Evolutionary conservation across 2,329 filamentous ascomycete species (phyloP), one percentile per base, ranked within the genome.

Genomic region (Talaromyces piceae): DNA sequence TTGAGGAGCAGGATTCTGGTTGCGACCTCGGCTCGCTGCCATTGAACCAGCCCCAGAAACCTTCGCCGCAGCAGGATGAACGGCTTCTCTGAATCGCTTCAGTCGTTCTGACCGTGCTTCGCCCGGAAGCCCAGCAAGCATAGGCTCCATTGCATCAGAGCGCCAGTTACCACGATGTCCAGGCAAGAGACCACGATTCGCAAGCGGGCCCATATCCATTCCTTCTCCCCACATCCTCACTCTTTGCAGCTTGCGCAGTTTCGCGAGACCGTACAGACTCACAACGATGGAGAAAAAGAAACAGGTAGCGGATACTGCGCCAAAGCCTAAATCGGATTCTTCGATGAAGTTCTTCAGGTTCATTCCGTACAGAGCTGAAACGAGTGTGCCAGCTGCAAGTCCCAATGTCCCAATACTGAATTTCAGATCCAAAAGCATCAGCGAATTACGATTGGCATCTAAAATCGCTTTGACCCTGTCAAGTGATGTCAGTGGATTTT

Each of bases 331-430:
- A 68, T 88, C 81, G 1, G 87, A 91, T 66, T 97, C 91, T 73
- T 98, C 93, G 61, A 97, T 89, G 69, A 96, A 97, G 71, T 97
- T 97, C 67, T 96, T 94, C 57, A 98, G 76, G 73, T 98, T 98
- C 91, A 97, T 97, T 61, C 93, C 93, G 77, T 97, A 98, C n/a
- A 98, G 82, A n/a, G 91, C 91, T 7, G 93, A 94, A 61, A 96
- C 80, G 65, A 97, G 94, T 46, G 93, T 96, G 50, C 93, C 93
- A 65, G 91, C 89, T 50, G 89, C 91, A 45, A 97, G 82, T n/a
- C 91, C 90, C 4, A 98, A 81, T 1, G 93, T 97, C 52, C 90
- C 88, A 54, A 98, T 91, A 65, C 87, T 93, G 73, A 97, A 95
- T 66, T 95, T 95, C 60, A 98, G 83, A 57, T 97, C 93, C 27